A percentile compares a stretch with the other conserved stretches of the same genome.
These are phyloP conservation scores for Patellaria atrata DNA, from an alignment of 495 filamentous ascomycete species.

Conservation along the genomic window DNA sequence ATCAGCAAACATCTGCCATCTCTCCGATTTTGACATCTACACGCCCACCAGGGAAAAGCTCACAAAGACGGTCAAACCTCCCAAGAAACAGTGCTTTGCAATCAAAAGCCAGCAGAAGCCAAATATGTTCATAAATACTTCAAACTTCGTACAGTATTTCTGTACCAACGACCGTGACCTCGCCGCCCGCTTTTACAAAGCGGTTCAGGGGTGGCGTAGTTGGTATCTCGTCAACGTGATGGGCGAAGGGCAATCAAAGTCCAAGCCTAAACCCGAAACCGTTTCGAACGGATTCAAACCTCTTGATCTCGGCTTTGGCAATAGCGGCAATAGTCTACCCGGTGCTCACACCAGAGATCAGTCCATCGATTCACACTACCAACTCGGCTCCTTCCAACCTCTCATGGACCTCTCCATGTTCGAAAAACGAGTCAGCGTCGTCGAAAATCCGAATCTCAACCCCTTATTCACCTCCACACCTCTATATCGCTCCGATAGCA, in stretches of 20 bases:
- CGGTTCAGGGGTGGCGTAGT: constrained; percentile 69
- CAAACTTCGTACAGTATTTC: constrained; percentile 88
- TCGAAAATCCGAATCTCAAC: background rate
- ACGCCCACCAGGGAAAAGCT: constrained; percentile 47
- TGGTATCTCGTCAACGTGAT: constrained; percentile 68
- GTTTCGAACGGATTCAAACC: background rate
- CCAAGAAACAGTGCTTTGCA: constrained; percentile 64
- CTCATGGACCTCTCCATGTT: constrained; percentile 38
- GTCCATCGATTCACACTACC: constrained; percentile 31
- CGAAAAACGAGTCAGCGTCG: constrained; percentile 8
- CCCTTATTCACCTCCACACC: constrained; percentile 7
- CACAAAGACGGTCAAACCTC: constrained; percentile 29
- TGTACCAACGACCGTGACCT: constrained; percentile 54
- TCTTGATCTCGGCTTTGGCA: too few relatives aligned
- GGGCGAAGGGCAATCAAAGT: constrained; percentile 35
- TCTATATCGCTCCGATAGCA: constrained; percentile 14
- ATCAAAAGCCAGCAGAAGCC: constrained; percentile 90
- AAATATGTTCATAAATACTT: constrained; percentile 63
- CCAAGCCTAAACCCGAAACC: constrained; percentile 14
- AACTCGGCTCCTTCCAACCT: constrained; percentile 42
- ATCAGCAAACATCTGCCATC: constrained; percentile 55
- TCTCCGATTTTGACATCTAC: constrained; percentile 92
- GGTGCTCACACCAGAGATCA: constrained; percentile 5
- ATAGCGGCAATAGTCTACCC: background rate
- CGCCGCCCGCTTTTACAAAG: constrained; percentile 51